A percentile compares a stretch with the other conserved stretches of the same genome.
phyloP scores from a whole-genome alignment of 495 filamentous ascomycete genomes.

The Aspergillus cavernicola region DNA sequence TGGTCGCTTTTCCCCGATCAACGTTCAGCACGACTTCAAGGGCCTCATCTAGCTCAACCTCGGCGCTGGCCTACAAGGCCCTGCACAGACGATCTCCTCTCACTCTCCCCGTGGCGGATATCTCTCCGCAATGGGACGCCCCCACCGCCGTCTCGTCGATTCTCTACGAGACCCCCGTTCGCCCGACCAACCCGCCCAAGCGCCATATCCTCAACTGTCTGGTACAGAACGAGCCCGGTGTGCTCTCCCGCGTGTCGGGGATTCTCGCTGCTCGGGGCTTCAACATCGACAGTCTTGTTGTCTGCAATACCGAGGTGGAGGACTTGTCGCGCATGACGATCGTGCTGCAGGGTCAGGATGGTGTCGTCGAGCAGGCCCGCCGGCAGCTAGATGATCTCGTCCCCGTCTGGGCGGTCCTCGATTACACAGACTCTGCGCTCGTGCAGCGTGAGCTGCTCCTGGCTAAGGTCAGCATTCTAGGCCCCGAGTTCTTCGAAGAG shows the following conservation, averaged over 20 bases:
- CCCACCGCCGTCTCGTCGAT: constrained; percentile 95
- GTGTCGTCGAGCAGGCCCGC: constrained; percentile 95
- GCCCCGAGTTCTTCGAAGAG: constrained; percentile 97
- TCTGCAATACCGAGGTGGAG: constrained; percentile 97
- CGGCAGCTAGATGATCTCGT: constrained; percentile 95
- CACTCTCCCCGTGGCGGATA: constrained; percentile 70
- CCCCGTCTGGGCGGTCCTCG: constrained; percentile 95
- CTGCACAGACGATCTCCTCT: constrained; percentile 83
- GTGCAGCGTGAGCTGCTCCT: constrained; percentile 93
- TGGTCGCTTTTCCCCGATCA: constrained; percentile 32
- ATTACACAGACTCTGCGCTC: constrained; percentile 89
- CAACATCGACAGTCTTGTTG: constrained; percentile 98
- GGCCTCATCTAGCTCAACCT: constrained; percentile 64
- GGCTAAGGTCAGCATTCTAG: constrained; percentile 94
- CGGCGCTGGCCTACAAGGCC: constrained; percentile 95
- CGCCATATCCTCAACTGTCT: constrained; percentile 96
- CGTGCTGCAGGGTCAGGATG: constrained; percentile 91
- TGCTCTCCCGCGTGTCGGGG: constrained; percentile 91
- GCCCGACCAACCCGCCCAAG: constrained; percentile 80
- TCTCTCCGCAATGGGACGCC: constrained; percentile 82
- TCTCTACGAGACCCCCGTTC: constrained; percentile 93
- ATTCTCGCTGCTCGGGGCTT: constrained; percentile 95
- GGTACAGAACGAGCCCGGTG: constrained; percentile 97
- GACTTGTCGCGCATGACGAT: constrained; percentile 98
- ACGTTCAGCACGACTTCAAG: constrained; percentile 22